Evolutionary conservation across 2,329 filamentous ascomycete species (phyloP).

Genomic region (Colletotrichum tropicale): DNA sequence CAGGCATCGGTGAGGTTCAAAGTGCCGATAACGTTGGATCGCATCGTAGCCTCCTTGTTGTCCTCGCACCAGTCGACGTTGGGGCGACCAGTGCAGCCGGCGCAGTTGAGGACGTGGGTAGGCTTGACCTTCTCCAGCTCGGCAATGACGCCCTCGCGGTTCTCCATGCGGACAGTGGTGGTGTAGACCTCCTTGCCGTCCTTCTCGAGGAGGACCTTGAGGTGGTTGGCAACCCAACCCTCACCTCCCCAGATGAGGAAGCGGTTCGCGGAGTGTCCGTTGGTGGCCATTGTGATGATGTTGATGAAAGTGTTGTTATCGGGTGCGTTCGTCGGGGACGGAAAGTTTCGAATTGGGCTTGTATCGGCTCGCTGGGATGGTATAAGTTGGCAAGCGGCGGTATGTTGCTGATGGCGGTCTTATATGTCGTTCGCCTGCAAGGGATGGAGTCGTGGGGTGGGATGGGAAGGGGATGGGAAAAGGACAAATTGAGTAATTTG

Average conservation of each 20-base stretch:
- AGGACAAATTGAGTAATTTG: constrained; percentile 9
- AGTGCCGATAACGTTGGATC: constrained; percentile 70
- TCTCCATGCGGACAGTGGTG: constrained; percentile 70
- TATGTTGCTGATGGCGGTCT: not conserved
- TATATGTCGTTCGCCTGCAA: constrained; percentile 8
- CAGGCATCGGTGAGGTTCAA: constrained; percentile 68
- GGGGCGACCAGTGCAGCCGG: constrained; percentile 68
- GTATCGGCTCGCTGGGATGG: not conserved
- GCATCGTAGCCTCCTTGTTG: constrained; percentile 69
- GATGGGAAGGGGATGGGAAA: not conserved
- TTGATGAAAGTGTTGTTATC: not conserved
- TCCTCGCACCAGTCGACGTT: constrained; percentile 77
- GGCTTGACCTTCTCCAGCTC: constrained; percentile 65
- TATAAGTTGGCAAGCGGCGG: not conserved
- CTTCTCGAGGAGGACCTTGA: constrained; percentile 60
- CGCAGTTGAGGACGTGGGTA: constrained; percentile 70
- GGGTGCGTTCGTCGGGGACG: not conserved
- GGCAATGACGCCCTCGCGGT: constrained; percentile 59
- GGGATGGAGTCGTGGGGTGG: constrained; percentile 1
- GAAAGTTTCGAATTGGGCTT: not conserved
- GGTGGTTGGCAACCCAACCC: constrained; percentile 67
- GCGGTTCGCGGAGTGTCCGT: constrained; percentile 36
- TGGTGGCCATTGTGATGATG: constrained; percentile 29
- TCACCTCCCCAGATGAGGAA: constrained; percentile 70
- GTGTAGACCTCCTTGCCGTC: constrained; percentile 65